Evolutionary conservation across 2,329 filamentous ascomycete genomes (phyloP).

Genomic region (Cryoendolithus antarcticus): DNA sequence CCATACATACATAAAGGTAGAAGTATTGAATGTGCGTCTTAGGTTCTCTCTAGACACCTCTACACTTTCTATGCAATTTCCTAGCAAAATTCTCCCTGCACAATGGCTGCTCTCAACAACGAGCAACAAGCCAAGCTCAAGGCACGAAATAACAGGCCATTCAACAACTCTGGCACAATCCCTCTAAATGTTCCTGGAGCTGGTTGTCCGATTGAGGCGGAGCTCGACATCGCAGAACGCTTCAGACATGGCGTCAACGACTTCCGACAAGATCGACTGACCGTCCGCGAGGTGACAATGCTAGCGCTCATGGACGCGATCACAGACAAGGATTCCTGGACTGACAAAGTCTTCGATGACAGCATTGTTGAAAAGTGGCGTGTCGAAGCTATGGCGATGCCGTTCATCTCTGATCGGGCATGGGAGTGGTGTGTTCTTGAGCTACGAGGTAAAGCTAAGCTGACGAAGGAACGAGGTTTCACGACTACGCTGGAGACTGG

Average conservation of each 20-base stretch:
- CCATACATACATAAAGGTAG: too few species aligned
- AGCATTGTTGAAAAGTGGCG: conserved; percentile 17
- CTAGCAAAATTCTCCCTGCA: too few species aligned
- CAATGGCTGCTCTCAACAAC: too few species aligned
- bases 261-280: conserved; percentile 5
- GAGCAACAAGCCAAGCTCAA: too few species aligned
- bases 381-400: conserved; percentile 8
- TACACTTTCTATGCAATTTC: too few species aligned
- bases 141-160: neutral
- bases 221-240: neutral
- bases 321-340: conserved; percentile 22
- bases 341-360: conserved; percentile 17
- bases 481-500: conserved; percentile 35
- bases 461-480: conserved; percentile 29
- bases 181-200: conserved; percentile 2
- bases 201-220: neutral
- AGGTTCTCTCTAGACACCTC: too few species aligned
- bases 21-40: too few species aligned
- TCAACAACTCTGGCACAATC: neutral
- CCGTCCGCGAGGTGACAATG: conserved; percentile 17
- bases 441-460: conserved; percentile 38
- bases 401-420: conserved; percentile 8
- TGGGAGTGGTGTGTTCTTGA: conserved; percentile 26
- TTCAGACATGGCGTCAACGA: conserved; percentile 14
- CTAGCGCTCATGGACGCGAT: conserved; percentile 18